These are phyloP conservation scores for Acacia acuminata DNA, from an alignment of 306 rosid species.

Conservation along the genomic window DNA sequence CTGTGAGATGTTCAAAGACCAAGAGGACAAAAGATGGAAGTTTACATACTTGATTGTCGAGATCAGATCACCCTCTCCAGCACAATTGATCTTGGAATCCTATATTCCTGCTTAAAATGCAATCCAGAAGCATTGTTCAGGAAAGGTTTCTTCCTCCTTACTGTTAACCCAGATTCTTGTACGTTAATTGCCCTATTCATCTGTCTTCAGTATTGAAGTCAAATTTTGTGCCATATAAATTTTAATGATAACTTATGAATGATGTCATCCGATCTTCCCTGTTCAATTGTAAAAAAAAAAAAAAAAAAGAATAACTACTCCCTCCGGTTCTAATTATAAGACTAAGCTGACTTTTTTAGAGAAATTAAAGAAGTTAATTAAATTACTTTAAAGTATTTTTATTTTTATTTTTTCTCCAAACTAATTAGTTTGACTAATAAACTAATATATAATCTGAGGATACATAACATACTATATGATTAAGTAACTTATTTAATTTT, in stretches of 20 bases:
- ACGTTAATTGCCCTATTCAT: constrained; percentile 35
- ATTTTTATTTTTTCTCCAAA: too few species aligned
- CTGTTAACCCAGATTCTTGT: constrained; percentile 31
- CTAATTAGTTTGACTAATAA: too few species aligned
- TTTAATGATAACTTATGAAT: constrained; percentile 11
- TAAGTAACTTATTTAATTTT: too few species aligned
- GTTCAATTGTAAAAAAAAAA: neutral
- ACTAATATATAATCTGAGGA: too few species aligned
- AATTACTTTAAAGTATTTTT: too few species aligned
- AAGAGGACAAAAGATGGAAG: constrained; percentile 74
- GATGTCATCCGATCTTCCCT: neutral
- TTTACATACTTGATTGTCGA: constrained; percentile 85
- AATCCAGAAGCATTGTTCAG: constrained; percentile 31
- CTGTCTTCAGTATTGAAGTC: constrained; percentile 17
- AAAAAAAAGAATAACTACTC: too few species aligned
- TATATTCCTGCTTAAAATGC: constrained; percentile 65
- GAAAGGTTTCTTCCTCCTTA: constrained; percentile 44
- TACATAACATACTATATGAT: too few species aligned
- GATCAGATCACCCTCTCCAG: constrained; percentile 71
- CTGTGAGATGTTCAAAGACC: constrained; percentile 83
- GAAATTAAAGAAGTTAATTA: too few species aligned
- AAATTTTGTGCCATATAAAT: constrained; percentile 24
- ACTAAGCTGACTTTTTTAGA: too few species aligned
- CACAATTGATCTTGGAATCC: constrained; percentile 88
- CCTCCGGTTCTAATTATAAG: too few species aligned